Evolutionary conservation across 2,329 filamentous ascomycete species (phyloP), one percentile per base, ranked within the genome.

Genomic region (Dichotomopilus funicola): DNA sequence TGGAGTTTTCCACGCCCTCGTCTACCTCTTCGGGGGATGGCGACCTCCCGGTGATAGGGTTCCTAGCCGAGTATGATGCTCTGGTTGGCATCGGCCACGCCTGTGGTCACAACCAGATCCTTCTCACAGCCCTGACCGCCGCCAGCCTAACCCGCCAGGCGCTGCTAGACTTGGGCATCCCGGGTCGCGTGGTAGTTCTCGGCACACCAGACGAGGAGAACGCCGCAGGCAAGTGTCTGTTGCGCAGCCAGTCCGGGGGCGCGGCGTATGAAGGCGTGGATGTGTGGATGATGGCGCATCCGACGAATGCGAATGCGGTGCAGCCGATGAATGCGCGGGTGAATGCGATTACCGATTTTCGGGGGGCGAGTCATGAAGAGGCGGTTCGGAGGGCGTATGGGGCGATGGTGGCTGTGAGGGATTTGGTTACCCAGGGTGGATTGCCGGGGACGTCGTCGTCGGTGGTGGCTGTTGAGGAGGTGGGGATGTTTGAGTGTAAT

Each of bases 241-340:
- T 51, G 33, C 49, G 36, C n/a, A 19, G 19, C 19, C 19, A 27
- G 19, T 27, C 19, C 19, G 19, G 36, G 10, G 11, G 8, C n/a
- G 13, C 7, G 5, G 49, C 49, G 11, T 51, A 44, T 27, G n/a
- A 37, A 9, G 49, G 35, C 13, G 41, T 31, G 5, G 49, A 51
- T 37, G 34, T 51, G 9, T 51, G 49, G 49, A 44, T 51, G 33
- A 51, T 51, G 49, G 40, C 49, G 34, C 49, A 51, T 31, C 49
- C 49, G 5, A 51, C 49, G 4, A 51, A 33, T 12, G 10, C 49
- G 8, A 51, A 40, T 35, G 49, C 49, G n/a, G 38, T 51, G 6
- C 49, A 51, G 33, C 49, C 49, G 6, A 44, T 51, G 49, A 51
- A 51, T 6, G 8, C 49, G 0, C 40, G 49, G 8, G 31, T 51